Percentiles rank a stretch among this genome's conserved stretches.
Conservation (phyloP, 2,329 filamentous ascomycete species). For the Ophiocordyceps sinensis region DNA sequence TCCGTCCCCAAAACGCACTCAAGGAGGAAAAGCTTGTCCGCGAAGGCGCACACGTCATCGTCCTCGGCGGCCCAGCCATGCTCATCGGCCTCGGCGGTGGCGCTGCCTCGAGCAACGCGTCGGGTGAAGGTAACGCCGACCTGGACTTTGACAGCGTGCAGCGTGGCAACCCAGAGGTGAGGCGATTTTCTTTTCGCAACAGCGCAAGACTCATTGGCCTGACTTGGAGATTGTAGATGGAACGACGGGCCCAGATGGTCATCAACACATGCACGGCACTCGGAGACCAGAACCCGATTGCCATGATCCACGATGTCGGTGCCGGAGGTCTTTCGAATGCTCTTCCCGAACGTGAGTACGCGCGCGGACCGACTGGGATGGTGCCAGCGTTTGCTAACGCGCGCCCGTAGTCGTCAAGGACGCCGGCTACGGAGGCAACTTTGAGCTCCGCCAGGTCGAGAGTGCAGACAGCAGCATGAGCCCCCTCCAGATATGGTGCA, state of each 20-base stretch:
- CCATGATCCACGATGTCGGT: constrained; percentile 95
- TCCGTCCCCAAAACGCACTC: constrained; percentile 77
- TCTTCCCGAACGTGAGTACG: constrained; percentile 51
- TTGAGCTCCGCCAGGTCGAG: constrained; percentile 89
- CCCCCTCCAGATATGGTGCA: constrained; percentile 95
- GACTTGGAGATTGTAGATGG: constrained; percentile 35
- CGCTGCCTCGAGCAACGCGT: constrained; percentile 81
- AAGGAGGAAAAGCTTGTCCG: constrained; percentile 70
- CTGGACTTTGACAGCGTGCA: constrained; percentile 96
- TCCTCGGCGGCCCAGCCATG: constrained; percentile 94
- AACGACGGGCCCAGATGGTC: constrained; percentile 91
- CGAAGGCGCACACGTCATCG: constrained; percentile 79
- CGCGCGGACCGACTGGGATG: background rate
- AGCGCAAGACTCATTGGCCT: background rate
- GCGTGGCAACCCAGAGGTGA: constrained; percentile 72
- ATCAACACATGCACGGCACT: constrained; percentile 87
- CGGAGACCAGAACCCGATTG: constrained; percentile 75
- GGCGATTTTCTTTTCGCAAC: background rate
- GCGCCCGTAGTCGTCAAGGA: constrained; percentile 57
- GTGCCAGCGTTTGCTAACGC: background rate
- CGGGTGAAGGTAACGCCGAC: constrained; percentile 77
- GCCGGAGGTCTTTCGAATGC: constrained; percentile 69
- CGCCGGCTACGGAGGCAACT: constrained; percentile 76
- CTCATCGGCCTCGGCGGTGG: constrained; percentile 91
- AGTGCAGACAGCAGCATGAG: constrained; percentile 86